phyloP scores from a whole-genome alignment of 1,139 yeast genomes.

The Nematodospora anomalae region DNA sequence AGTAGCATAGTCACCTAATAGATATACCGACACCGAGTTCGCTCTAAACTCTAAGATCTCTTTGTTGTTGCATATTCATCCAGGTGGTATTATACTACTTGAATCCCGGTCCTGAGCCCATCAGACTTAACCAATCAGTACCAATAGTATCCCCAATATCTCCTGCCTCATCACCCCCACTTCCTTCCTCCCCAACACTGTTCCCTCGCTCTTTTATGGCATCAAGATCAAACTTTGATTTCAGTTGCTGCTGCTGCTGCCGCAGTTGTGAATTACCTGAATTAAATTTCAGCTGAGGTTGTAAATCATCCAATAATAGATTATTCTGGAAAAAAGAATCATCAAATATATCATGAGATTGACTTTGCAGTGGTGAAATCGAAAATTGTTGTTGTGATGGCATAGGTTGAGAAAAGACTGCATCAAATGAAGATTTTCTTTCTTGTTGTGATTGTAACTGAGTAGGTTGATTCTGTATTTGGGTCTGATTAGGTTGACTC shows the following conservation, averaged over 20 bases:
- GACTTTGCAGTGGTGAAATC: constrained; percentile 4
- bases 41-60: too few relatives aligned
- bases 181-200: constrained; percentile 2
- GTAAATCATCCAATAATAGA: constrained; percentile 8
- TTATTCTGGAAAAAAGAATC: constrained; percentile 8
- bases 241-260: constrained; percentile 16
- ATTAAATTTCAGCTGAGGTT: constrained; percentile 1
- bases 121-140: constrained; percentile 37
- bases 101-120: constrained; percentile 42
- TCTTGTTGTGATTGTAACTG: background rate
- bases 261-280: constrained; percentile 18
- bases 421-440: constrained; percentile 7
- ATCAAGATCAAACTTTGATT: background rate
- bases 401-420: constrained; percentile 5
- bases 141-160: constrained; percentile 14
- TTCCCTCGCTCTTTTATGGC: background rate
- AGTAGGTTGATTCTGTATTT: constrained; percentile 5
- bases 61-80: too few relatives aligned
- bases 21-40: too few relatives aligned
- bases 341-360: constrained; percentile 4
- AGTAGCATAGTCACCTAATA: too few relatives aligned
- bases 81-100: constrained; percentile 15
- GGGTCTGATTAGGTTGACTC: constrained; percentile 3
- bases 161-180: constrained; percentile 7
- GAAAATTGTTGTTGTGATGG: constrained; percentile 9